A percentile compares a stretch with the other conserved stretches of the same genome.
phyloP scores from a whole-genome alignment of 202 grass and related monocot species.

The Schoenoplectus tabernaemontani region DNA sequence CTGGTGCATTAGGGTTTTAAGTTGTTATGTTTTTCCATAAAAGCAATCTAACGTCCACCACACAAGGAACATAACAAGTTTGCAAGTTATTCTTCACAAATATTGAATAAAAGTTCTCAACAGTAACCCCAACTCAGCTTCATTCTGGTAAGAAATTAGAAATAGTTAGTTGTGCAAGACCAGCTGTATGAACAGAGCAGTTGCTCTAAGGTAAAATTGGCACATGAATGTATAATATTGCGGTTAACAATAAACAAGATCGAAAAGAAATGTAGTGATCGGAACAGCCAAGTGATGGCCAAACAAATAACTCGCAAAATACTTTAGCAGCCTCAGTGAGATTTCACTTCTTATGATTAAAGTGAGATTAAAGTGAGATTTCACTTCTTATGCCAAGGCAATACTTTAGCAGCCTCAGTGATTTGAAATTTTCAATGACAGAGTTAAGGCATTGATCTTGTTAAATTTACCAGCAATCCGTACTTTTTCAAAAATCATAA shows the following conservation, averaged over 20 bases:
- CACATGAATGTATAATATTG: neutral
- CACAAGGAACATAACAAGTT: conserved; percentile 11
- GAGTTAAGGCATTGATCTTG: neutral
- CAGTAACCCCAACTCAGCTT: neutral
- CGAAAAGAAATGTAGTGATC: neutral
- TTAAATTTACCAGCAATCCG: neutral
- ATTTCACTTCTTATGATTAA: neutral
- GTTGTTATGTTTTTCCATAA: neutral
- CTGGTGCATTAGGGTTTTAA: neutral
- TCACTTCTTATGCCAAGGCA: neutral
- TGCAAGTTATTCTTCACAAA: conserved; percentile 17
- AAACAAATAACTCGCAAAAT: neutral
- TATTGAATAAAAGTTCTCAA: neutral
- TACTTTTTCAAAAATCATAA: neutral
- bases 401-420: neutral
- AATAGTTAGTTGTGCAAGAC: neutral
- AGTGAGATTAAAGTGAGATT: neutral
- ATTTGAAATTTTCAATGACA: neutral
- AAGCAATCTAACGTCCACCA: neutral
- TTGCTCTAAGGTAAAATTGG: neutral
- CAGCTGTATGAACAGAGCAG: neutral
- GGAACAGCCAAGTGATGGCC: neutral
- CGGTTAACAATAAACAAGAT: neutral
- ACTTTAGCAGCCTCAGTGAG: neutral
- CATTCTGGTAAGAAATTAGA: neutral